Evolutionary conservation across 2,329 filamentous ascomycete species (phyloP), one percentile per base, ranked within the genome.

Genomic region (Bipolaris cookei): DNA sequence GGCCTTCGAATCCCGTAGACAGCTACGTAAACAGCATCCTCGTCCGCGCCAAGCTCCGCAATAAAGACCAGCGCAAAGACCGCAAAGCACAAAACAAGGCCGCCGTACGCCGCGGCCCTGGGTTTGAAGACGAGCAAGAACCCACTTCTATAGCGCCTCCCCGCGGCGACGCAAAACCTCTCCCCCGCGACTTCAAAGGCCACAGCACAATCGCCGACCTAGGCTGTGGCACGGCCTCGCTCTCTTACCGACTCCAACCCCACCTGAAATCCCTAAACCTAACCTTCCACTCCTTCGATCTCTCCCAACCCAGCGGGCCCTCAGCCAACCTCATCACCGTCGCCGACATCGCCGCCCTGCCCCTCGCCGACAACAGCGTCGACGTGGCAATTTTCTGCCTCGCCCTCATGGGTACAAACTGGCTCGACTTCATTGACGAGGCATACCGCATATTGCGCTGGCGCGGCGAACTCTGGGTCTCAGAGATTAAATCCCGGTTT

Each of bases 401-500:
- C 30, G 95, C 94, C 47, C 86, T 99, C 57, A 99, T 99, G 95
- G 95, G 95, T 72, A 99, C 95, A 53, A 99, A 99, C 80, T 99
- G 95, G 94, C 85, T 96, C 51, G 88, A 92, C 68, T 98, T 99
- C 75, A 86, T 99, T 69, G 95, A 98, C 78, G 95, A 99, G 80
- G 94, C 94, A 13, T 96, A 92, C 81, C 88, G 95, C 51, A 84
- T 98, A 49, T 84, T 99, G 60, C 89, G 92, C 72, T 93, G 92
- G 85, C 94, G 95, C 72, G 95, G 95, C 65, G 95, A 99, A 81
- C 87, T 97, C 51, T 99, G 95, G 95, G 86, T 99, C 49, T 91
- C 92, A 45, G 95, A 99, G 80, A 97, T 99, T 78, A 98, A 98
- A 81, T 91, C 87, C 63, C 90, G 95, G 30, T 98, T 99, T 73